Percentiles rank a stretch among this genome's conserved stretches.
Conservation (phyloP, 805 yeast genomes). For the Kurtzmaniella cleridarum region DNA sequence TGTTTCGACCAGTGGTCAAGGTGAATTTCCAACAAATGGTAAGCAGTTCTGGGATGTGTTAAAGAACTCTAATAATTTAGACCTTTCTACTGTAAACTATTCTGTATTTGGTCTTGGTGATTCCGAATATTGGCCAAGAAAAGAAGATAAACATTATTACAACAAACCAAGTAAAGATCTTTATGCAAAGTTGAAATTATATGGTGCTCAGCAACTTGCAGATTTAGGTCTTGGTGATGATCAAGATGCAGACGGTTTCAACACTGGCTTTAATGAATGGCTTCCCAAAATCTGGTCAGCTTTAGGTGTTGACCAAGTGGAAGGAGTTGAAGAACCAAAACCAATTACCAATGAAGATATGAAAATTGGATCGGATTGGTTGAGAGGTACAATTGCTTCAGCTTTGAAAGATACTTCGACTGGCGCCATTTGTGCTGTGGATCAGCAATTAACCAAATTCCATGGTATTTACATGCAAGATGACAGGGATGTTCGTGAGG, state of each 20-base stretch:
- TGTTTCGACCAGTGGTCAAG: constrained; percentile 79
- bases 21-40: constrained; percentile 83
- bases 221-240: constrained; percentile 92
- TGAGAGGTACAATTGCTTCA: constrained; percentile 90
- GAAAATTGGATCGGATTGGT: constrained; percentile 77
- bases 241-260: constrained; percentile 94
- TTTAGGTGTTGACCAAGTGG: constrained; percentile 77
- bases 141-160: constrained; percentile 89
- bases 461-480: constrained; percentile 99
- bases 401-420: constrained; percentile 78
- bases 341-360: constrained; percentile 92
- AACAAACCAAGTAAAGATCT: constrained; percentile 86
- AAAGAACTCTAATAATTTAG: constrained; percentile 57
- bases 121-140: constrained; percentile 92
- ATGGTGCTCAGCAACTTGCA: constrained; percentile 70
- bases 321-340: constrained; percentile 86
- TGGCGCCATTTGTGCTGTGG: constrained; percentile 85
- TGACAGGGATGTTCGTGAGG: constrained; percentile 92
- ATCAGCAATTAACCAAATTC: constrained; percentile 92
- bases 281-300: constrained; percentile 81
- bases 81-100: constrained; percentile 50
- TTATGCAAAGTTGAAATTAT: constrained; percentile 52
- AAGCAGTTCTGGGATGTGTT: constrained; percentile 70
- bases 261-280: constrained; percentile 89
- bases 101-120: constrained; percentile 79